Evolutionary conservation across 352 stramenopile genomes (phyloP).

Genomic region (Aphanomyces astaci): DNA sequence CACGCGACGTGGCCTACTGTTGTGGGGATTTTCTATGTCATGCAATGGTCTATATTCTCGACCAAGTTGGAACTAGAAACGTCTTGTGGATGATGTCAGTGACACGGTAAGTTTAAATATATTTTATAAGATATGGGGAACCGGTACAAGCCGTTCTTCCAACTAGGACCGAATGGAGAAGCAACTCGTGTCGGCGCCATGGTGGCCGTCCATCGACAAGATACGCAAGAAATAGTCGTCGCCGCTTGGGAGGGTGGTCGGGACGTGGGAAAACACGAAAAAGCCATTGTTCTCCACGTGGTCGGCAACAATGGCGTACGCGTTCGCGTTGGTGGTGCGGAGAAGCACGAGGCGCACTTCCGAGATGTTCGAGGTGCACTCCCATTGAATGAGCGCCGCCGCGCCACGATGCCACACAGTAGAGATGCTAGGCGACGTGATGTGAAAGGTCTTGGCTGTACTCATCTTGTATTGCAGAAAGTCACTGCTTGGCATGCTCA

Average conservation of each 20-base stretch:
- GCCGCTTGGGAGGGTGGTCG: neutral
- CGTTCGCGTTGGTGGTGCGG: neutral
- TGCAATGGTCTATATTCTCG: too few relatives aligned
- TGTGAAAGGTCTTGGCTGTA: conserved; percentile 16
- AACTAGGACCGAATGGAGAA: conserved; percentile 9
- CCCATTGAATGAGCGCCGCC: neutral
- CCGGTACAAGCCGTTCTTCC: neutral
- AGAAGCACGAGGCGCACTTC: conserved; percentile 20
- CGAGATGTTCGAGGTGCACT: neutral
- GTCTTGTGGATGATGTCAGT: neutral
- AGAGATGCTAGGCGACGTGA: conserved; percentile 54
- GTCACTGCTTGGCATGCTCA: neutral
- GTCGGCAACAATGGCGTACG: conserved; percentile 12
- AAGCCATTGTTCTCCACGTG: conserved; percentile 23
- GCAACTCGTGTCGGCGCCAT: conserved; percentile 6
- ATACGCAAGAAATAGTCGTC: conserved; percentile 20
- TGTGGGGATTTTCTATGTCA: too few relatives aligned
- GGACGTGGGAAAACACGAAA: conserved; percentile 15
- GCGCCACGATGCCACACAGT: conserved; percentile 36
- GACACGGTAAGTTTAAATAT: too few relatives aligned
- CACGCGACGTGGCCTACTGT: too few relatives aligned
- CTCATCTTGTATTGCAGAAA: neutral
- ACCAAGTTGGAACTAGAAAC: too few relatives aligned
- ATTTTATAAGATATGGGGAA: neutral
- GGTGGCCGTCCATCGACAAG: conserved; percentile 22